Evolutionary conservation across 306 rosid genomes (phyloP), one percentile per base, ranked within the genome.

Genomic region (Sechiopsis laciniata): DNA sequence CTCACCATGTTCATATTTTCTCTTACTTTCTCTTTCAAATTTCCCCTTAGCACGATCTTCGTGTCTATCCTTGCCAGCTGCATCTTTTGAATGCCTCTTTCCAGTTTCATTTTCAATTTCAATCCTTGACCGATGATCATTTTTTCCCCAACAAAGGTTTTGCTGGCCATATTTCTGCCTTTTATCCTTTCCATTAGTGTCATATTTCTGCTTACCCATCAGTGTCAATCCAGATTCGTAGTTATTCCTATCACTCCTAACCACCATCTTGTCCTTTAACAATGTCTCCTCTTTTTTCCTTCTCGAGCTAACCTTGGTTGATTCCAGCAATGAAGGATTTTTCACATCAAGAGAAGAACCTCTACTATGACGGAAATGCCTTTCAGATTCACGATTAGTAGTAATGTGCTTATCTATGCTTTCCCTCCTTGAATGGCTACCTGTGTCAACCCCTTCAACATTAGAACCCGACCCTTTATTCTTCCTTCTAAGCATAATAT

Each of bases 401-500:
- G 81, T 60, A 76, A 51, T 65, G 74, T 86, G 80, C 81, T 83
- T 82, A 3, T 72, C 66, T 75, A 74, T 73, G 65, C 21, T 81
- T 81, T 82, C 82, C 60, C 53, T 77, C 35, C 81, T 73, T 40
- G 10, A 69, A 52, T 64, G 73, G 53, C 32, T 73, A 72, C 76
- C 67, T 46, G 61, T 66, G n/a, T 71, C 73, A 40, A 77, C 84
- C 72, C 72, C 83, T 73, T 83, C 52, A 42, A 69, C 86, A 74
- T 79, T 75, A 78, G 81, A 95, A 76, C 78, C 74, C 40, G 80
- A 76, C 71, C 81, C 84, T 76, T 82, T 91, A 72, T 78, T 80
- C 77, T 72, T 83, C 74, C 99, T 88, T 83, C 89, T 83, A 77
- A 66, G 77, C 96, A 94, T 85, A 76, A 89, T 91, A 80, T 94